These are phyloP conservation scores for Macrophomina pseudophaseolina DNA, from an alignment of 2,329 filamentous ascomycete genomes.

Conservation along the genomic window DNA sequence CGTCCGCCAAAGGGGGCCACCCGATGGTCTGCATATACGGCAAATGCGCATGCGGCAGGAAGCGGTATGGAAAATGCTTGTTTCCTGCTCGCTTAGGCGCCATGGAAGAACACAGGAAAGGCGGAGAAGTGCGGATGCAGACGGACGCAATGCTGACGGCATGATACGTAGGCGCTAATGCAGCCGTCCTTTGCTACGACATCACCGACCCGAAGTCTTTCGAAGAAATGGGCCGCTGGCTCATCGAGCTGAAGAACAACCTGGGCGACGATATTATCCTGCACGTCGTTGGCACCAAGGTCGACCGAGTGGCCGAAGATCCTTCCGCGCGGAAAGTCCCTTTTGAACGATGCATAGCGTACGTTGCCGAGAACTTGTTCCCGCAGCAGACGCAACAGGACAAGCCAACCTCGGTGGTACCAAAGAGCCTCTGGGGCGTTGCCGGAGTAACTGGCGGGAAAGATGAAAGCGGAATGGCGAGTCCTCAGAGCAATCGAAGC, in stretches of 20 bases:
- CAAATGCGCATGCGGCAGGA: neutral
- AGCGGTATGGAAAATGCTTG: neutral
- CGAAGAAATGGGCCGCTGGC: constrained; percentile 89
- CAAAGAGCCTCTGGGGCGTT: constrained; percentile 34
- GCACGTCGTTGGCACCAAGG: constrained; percentile 82
- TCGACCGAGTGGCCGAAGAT: constrained; percentile 86
- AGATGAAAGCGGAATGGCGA: constrained; percentile 50
- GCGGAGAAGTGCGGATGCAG: constrained; percentile 4
- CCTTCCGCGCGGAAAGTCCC: constrained; percentile 80
- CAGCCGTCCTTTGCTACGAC: constrained; percentile 92
- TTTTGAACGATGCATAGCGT: constrained; percentile 94
- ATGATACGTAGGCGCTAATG: constrained; percentile 71
- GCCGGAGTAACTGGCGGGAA: constrained; percentile 35
- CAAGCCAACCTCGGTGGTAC: constrained; percentile 30
- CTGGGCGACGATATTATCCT: constrained; percentile 78
- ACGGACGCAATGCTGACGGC: constrained; percentile 19
- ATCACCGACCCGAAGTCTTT: constrained; percentile 88
- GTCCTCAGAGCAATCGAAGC: constrained; percentile 58
- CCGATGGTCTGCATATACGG: neutral
- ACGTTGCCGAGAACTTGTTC: constrained; percentile 76
- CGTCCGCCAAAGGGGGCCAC: neutral
- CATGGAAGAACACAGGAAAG: neutral
- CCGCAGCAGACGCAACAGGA: constrained; percentile 54
- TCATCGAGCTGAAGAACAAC: constrained; percentile 81
- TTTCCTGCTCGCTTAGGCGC: neutral